A percentile compares a stretch with the other conserved stretches of the same genome.
phyloP scores from a whole-genome alignment of 345 rosid species.

The Erucastrum elatum region DNA sequence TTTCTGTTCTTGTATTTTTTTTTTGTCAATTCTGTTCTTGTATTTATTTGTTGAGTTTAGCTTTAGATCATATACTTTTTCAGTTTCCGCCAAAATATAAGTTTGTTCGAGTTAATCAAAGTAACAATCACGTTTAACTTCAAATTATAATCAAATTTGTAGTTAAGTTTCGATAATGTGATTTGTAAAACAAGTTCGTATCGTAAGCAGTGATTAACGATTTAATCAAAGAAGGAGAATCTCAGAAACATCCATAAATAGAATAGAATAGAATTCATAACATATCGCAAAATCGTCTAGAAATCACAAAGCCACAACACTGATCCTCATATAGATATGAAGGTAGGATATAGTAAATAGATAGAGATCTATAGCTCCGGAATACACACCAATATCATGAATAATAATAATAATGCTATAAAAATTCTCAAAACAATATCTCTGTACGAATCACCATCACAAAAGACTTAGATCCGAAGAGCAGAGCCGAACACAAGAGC shows the following conservation, averaged over 20 bases:
- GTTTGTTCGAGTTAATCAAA: not conserved
- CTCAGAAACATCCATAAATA: not conserved
- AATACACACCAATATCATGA: slow-evolving; percentile 34
- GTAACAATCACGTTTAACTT: not conserved
- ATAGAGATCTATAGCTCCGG: slow-evolving; percentile 29
- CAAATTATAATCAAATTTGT: not conserved
- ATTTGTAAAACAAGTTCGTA: not conserved
- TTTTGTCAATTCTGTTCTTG: not conserved
- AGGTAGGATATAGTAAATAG: not conserved
- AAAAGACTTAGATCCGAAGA: slow-evolving; percentile 51
- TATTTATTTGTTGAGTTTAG: not conserved
- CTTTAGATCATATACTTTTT: not conserved
- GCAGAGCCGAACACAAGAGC: slow-evolving; percentile 52
- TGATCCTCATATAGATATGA: too few species aligned
- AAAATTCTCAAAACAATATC: slow-evolving; percentile 5
- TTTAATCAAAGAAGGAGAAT: not conserved
- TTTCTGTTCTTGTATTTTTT: not conserved
- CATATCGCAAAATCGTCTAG: not conserved
- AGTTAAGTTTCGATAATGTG: not conserved
- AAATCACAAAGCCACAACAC: slow-evolving; percentile 2
- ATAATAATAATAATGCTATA: slow-evolving; percentile 14
- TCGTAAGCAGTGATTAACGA: not conserved
- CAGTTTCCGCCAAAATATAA: not conserved
- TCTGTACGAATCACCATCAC: slow-evolving; percentile 11
- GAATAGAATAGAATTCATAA: slow-evolving; percentile 19